Conservation (phyloP, 2,329 filamentous ascomycete genomes). For the Biscogniauxia mediterranea region DNA sequence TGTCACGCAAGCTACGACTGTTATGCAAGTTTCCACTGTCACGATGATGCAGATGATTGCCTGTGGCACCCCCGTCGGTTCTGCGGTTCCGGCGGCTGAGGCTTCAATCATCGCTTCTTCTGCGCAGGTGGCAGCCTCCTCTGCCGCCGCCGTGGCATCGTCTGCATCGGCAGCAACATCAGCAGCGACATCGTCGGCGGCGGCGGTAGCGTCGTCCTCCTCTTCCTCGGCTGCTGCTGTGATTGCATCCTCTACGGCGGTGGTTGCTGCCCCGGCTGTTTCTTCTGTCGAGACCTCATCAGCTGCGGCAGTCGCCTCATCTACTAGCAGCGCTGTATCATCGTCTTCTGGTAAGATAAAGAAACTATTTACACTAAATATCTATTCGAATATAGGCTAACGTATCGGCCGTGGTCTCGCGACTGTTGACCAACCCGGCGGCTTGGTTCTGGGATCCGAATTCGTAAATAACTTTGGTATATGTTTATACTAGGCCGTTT, state of each 20-base stretch:
- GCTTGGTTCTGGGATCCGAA: slow-evolving; percentile 1
- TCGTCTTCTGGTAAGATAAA: background rate
- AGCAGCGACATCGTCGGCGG: slow-evolving; percentile 7
- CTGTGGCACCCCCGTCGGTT: slow-evolving; percentile 23
- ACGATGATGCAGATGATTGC: slow-evolving; percentile 32
- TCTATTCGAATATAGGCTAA: background rate
- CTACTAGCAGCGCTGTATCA: background rate
- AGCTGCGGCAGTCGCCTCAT: background rate
- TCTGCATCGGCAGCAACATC: slow-evolving; percentile 5
- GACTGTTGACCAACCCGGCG: slow-evolving; percentile 6
- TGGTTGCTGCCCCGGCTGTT: background rate
- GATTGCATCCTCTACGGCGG: background rate
- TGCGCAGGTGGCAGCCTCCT: slow-evolving; percentile 22
- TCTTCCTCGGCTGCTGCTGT: slow-evolving; percentile 1
- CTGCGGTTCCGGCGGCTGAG: slow-evolving; percentile 21
- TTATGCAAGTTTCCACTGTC: slow-evolving; percentile 26
- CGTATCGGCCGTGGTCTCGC: slow-evolving; percentile 6
- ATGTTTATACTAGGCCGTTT: slow-evolving; percentile 5
- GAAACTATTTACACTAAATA: background rate
- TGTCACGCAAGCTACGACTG: slow-evolving; percentile 19
- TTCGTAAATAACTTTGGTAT: slow-evolving; percentile 4
- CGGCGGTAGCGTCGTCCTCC: slow-evolving; percentile 3
- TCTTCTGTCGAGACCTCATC: background rate
- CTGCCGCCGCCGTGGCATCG: slow-evolving; percentile 10
- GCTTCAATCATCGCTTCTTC: slow-evolving; percentile 28